Evolutionary conservation across 345 rosid genomes (phyloP).

Genomic region (Lumnitzera littorea): DNA sequence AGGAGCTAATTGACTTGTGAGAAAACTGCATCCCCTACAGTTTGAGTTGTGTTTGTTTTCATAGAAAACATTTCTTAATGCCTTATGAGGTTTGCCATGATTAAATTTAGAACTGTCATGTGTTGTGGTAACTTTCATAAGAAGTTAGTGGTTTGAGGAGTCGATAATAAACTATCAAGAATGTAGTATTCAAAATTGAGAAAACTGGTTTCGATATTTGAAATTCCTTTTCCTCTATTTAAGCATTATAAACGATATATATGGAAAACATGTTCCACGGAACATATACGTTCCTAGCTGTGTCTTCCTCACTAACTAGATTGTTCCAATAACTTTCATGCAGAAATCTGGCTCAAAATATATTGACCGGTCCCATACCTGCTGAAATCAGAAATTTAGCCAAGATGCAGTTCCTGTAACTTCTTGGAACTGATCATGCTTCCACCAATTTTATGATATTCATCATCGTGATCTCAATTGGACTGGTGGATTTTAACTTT

Average conservation of each 20-base stretch:
- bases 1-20: constrained; percentile 41
- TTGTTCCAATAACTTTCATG: constrained; percentile 1
- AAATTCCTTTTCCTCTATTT: no score
- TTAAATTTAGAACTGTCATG: no score
- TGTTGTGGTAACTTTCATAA: no score
- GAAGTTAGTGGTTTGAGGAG: no score
- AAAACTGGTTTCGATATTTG: no score
- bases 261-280: no score
- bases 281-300: not conserved
- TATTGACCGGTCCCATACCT: constrained; percentile 39
- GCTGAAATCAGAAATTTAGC: constrained; percentile 37
- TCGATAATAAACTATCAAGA: no score
- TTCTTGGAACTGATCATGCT: not conserved
- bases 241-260: no score
- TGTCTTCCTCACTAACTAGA: not conserved
- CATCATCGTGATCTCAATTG: not conserved
- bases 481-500: constrained; percentile 3
- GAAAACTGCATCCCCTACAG: constrained; percentile 5
- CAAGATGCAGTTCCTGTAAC: constrained; percentile 51
- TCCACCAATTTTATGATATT: not conserved
- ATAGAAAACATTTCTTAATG: no score
- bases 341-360: constrained; percentile 54
- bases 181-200: no score
- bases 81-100: no score
- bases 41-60: no score